phyloP scores from a whole-genome alignment of 78 protist species.

The Dictyostelium firmibasis region DNA sequence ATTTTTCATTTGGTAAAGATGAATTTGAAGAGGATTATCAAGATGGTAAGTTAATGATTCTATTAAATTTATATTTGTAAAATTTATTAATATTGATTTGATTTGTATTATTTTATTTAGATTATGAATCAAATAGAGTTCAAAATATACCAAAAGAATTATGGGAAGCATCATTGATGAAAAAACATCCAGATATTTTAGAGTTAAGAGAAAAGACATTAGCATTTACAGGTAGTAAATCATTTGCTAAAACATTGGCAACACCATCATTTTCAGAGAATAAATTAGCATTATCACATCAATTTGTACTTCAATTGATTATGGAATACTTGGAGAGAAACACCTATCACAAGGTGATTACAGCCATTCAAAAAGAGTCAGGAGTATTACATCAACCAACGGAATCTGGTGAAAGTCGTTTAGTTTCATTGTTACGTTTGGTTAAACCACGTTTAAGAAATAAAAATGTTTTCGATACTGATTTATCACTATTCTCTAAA shows the following conservation, averaged over 20 bases:
- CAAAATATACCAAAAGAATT: constrained; percentile 69
- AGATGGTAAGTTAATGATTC: constrained; percentile 18
- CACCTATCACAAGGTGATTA: constrained; percentile 32
- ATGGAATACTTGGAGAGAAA: constrained; percentile 69
- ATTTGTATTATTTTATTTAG: neutral
- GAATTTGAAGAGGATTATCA: constrained; percentile 57
- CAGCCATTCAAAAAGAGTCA: constrained; percentile 53
- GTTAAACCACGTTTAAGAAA: constrained; percentile 43
- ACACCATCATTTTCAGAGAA: constrained; percentile 72
- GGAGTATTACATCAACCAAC: constrained; percentile 61
- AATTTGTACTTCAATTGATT: constrained; percentile 63
- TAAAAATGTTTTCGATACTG: constrained; percentile 60
- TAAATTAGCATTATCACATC: constrained; percentile 50
- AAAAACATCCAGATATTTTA: constrained; percentile 78
- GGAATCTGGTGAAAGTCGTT: constrained; percentile 52
- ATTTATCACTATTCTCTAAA: constrained; percentile 12
- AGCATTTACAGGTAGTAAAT: constrained; percentile 50
- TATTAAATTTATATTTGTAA: neutral
- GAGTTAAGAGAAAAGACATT: constrained; percentile 53
- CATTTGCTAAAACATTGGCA: constrained; percentile 57
- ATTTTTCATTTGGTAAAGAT: constrained; percentile 68
- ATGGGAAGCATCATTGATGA: constrained; percentile 77
- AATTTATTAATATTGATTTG: neutral
- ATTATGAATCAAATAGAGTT: constrained; percentile 37
- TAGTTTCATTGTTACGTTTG: constrained; percentile 31